Base-by-base conservation (phyloP, 768 basidiomycete species). In the Boletus coccyginus region DNA sequence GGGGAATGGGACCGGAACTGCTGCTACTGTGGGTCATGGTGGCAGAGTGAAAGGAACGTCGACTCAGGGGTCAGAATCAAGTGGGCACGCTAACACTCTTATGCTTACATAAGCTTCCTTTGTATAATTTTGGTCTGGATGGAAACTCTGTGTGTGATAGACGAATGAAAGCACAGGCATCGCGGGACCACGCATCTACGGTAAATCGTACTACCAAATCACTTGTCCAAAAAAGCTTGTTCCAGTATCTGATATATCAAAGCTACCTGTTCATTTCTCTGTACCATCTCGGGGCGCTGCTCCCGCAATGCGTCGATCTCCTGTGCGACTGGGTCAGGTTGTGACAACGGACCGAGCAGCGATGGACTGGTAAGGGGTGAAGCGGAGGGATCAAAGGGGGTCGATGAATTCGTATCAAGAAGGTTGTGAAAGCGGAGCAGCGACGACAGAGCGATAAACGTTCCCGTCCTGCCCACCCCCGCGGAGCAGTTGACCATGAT, bases 401-500 rank as follows among this genome's bases (percentile, higher is more conserved):
- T 29, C 50, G 62, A 10, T 56, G 67, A 53, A 65, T 54, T 50
- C 46, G 61, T 5, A 31, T 74, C 64, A 24, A 82, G 75, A 53
- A 86, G 74, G 32, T 75, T 78, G 58, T 82, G 71, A 33, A 76
- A 69, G 31, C 91, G 88, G n/a, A 94, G 77, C 38, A 94, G 75
- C 13, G 92, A 94, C 10, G 84, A 84, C 40, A 93, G 66, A 0
- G 89, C 84, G 66, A 95, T 89, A 72, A 92, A 93, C 7, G 92
- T 82, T 17, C 93, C 93, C 5, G 93, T 93, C 36, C 93, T 81
- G 4, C 93, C 93, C 55, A 94, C 79, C 5, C 93, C 93, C 1
- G 94, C 93, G 29, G 91, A 93, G 66, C 93, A 95, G 58, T 89
- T 84, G 32, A 91, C 80, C 63, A 94, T 81, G 59, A 90, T 80